phyloP scores from a whole-genome alignment of 2,329 filamentous ascomycete genomes.

The Aspergillus carbonarius region DNA sequence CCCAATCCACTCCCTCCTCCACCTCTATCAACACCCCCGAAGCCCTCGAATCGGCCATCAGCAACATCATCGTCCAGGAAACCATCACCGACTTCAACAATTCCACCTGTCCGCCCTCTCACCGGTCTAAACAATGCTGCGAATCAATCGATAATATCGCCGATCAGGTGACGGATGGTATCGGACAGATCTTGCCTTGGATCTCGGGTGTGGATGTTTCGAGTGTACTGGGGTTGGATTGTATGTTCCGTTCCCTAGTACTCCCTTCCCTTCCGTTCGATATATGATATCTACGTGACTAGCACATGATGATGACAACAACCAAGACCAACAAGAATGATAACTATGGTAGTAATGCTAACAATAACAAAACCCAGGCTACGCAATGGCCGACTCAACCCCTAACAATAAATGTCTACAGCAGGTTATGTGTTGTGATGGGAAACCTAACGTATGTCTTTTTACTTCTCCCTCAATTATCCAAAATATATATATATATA shows the following conservation, averaged over 20 bases:
- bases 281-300: too few species aligned
- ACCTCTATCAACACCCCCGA: background rate
- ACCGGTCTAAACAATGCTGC: constrained; percentile 29
- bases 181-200: constrained; percentile 24
- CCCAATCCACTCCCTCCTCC: background rate
- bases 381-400: constrained; percentile 17
- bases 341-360: background rate
- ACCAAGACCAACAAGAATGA: too few species aligned
- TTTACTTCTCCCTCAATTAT: too few species aligned
- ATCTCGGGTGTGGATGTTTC: constrained; percentile 22
- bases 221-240: constrained; percentile 26
- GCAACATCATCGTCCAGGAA: background rate
- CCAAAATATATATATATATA: too few species aligned
- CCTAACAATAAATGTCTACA: constrained; percentile 19
- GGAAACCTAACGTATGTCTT: constrained; percentile 6
- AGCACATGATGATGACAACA: too few species aligned
- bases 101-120: constrained; percentile 21
- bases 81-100: background rate
- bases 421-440: constrained; percentile 29
- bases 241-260: constrained; percentile 18
- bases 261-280: too few species aligned
- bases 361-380: background rate
- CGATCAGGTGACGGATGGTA: constrained; percentile 12
- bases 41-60: background rate
- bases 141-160: constrained; percentile 19